These are phyloP conservation scores for Globisporangium apiculatum DNA, from an alignment of 352 stramenopile genomes.

Conservation along the genomic window DNA sequence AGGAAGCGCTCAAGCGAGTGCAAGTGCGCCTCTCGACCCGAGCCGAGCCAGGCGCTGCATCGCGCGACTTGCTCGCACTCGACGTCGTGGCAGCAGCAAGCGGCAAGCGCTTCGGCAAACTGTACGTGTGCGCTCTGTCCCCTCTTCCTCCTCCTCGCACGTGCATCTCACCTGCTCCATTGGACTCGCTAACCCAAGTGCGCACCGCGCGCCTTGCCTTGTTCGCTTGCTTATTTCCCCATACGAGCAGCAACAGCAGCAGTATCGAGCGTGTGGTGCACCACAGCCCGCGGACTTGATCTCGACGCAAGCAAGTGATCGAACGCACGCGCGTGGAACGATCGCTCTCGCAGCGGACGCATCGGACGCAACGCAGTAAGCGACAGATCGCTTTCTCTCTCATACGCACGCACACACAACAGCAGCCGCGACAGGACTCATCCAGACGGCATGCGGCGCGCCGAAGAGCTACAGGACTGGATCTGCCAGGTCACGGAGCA, in stretches of 20 bases:
- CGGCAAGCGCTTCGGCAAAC: not conserved
- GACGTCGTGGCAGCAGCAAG: not conserved
- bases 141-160: not conserved
- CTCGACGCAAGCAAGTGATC: too few relatives aligned
- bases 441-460: constrained; percentile 37
- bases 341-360: too few relatives aligned
- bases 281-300: too few relatives aligned
- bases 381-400: too few relatives aligned
- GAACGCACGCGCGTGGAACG: too few relatives aligned
- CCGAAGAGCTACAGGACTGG: constrained; percentile 81
- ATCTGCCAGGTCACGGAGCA: constrained; percentile 76
- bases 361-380: not conserved
- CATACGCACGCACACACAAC: not conserved
- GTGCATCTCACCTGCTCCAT: too few relatives aligned
- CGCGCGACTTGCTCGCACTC: not conserved
- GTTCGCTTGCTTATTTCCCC: too few relatives aligned
- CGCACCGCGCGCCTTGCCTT: too few relatives aligned
- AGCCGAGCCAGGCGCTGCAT: not conserved
- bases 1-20: not conserved
- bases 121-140: not conserved
- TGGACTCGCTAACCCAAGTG: too few relatives aligned
- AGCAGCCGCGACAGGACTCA: not conserved
- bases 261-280: too few relatives aligned
- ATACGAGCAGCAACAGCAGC: too few relatives aligned
- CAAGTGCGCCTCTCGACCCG: too few relatives aligned